A percentile compares a stretch with the other conserved stretches of the same genome.
phyloP scores from a whole-genome alignment of 371 early-diverging fungal species.

The Mucor irregularis region DNA sequence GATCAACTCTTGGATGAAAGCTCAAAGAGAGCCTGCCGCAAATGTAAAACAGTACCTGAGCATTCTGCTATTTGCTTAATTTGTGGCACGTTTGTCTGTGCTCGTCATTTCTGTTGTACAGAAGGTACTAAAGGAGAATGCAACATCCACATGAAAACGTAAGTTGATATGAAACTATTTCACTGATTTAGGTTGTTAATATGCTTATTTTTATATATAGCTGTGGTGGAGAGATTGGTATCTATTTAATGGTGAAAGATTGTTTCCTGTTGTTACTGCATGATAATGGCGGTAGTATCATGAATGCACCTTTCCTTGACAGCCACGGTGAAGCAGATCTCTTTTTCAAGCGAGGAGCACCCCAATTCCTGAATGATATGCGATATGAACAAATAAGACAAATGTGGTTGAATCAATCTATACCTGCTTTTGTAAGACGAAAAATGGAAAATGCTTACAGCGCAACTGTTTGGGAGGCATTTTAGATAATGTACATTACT shows the following conservation, averaged over 20 bases:
- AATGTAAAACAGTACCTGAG: constrained; percentile 81
- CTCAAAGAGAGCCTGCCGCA: constrained; percentile 70
- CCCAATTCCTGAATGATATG: constrained; percentile 78
- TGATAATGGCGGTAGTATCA: constrained; percentile 80
- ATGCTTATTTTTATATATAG: constrained; percentile 37
- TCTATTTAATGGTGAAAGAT: constrained; percentile 84
- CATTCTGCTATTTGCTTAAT: constrained; percentile 92
- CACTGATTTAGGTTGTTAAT: background rate
- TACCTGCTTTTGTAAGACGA: constrained; percentile 87
- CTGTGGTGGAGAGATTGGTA: constrained; percentile 92
- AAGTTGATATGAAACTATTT: constrained; percentile 16
- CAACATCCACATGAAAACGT: constrained; percentile 81
- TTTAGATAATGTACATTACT: constrained; percentile 1
- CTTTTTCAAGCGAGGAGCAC: constrained; percentile 75
- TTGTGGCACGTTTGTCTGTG: constrained; percentile 93
- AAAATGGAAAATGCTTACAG: constrained; percentile 69
- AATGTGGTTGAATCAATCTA: constrained; percentile 82
- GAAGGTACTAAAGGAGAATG: constrained; percentile 89
- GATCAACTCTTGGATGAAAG: constrained; percentile 86
- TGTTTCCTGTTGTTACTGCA: constrained; percentile 79
- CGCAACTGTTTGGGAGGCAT: constrained; percentile 38
- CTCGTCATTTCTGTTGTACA: constrained; percentile 88
- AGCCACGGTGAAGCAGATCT: constrained; percentile 87
- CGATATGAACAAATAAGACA: constrained; percentile 89
- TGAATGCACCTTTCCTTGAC: constrained; percentile 93